A percentile compares a stretch with the other conserved stretches of the same genome.
Conservation (phyloP, 2,329 filamentous ascomycete genomes). For the Trichoderma koningii region DNA sequence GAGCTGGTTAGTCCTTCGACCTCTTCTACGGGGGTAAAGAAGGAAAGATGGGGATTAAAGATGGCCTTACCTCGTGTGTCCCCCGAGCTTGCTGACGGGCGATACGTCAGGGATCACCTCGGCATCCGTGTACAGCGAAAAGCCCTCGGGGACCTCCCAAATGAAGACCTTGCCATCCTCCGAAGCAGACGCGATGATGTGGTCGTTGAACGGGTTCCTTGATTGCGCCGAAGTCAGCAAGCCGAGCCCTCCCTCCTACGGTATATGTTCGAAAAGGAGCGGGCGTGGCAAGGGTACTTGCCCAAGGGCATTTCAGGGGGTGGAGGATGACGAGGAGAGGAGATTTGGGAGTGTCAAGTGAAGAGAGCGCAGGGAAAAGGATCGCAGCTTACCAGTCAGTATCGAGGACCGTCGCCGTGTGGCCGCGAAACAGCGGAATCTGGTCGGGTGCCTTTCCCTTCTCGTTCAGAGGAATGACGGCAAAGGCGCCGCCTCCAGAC, state of each 20-base stretch:
- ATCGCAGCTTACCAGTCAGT: conserved; percentile 76
- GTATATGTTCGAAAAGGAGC: background rate
- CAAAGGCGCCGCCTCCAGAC: conserved; percentile 92
- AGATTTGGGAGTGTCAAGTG: background rate
- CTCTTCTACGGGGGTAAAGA: background rate
- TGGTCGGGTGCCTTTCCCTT: conserved; percentile 87
- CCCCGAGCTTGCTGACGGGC: conserved; percentile 78
- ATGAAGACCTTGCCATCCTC: conserved; percentile 97
- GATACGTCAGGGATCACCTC: conserved; percentile 81
- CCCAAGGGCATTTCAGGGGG: background rate
- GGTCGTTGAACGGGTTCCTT: conserved; percentile 96
- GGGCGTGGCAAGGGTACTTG: conserved; percentile 9
- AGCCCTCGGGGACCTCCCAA: conserved; percentile 90
- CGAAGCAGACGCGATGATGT: conserved; percentile 86
- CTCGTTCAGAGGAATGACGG: conserved; percentile 89
- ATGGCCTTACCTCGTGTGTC: conserved; percentile 73
- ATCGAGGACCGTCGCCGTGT: conserved; percentile 93
- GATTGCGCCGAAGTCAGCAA: conserved; percentile 31
- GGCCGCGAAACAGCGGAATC: conserved; percentile 91
- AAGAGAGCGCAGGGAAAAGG: background rate
- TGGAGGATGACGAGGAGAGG: background rate
- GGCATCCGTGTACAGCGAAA: conserved; percentile 79
- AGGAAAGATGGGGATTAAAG: background rate
- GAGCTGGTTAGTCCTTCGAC: conserved; percentile 28
- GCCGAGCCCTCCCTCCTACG: background rate